Evolutionary conservation across 2,329 filamentous ascomycete genomes (phyloP), one percentile per base, ranked within the genome.

Genomic region (Fonsecaea pugnacius): DNA sequence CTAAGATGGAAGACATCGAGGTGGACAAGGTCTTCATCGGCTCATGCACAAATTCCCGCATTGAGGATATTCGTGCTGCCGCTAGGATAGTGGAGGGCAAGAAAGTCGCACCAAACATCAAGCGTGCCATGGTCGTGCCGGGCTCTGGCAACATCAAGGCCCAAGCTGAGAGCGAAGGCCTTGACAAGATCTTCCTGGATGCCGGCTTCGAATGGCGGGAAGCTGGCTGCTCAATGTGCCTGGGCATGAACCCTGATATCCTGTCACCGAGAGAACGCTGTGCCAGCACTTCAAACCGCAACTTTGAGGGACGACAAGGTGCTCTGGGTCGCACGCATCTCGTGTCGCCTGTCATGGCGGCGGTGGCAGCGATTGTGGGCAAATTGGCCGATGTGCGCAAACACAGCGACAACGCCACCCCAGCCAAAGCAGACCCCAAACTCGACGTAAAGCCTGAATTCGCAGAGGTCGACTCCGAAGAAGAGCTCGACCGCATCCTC

Each of bases 171-270:
- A 82, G 86, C 2, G 95, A 98, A 78, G 94, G 94, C 59, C 87
- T 99, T 4, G 91, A 98, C 79, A 91, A 92, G 82, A 90, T 97
- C 75, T 98, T 99, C 78, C 75, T 81, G 8, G 91, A 96, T 67
- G 93, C 95, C 55, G 95, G 95, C 7, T 98, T 98, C 71, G 94
- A 98, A 77, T 98, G 94, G 94, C 88, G 95, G 75, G 95, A 99
- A 81, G 95, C 95, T 70, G 95, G 95, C 56, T 99, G 95, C 85
- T 96, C 91, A 68, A 99, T 99, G 95, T 98, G 95, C 76, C 85
- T 99, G 61, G 95, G 95, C 76, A 99, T 99, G 94, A 99, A 99
- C 83, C 94, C 95, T 0, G 95, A 99, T 77, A 98, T 99, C 69
- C 85, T 98, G 53, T 88, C 92, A 1, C 93, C 95, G 60, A 86